phyloP scores from a whole-genome alignment of 306 rosid genomes.

The Cicer judaicum region DNA sequence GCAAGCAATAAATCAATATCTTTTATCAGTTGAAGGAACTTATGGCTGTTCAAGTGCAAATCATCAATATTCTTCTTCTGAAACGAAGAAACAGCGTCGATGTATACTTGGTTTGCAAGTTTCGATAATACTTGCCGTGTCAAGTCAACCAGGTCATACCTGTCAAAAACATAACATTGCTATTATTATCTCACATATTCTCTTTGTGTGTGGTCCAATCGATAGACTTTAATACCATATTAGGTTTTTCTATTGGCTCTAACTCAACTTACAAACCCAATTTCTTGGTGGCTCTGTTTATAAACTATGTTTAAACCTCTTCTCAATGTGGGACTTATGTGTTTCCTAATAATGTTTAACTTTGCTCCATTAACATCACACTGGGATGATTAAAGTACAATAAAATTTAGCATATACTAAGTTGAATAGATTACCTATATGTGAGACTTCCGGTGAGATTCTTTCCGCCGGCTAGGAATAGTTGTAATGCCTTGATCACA shows the following conservation, averaged over 20 bases:
- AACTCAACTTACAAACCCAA: no score
- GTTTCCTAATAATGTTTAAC: background rate
- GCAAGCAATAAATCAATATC: constrained; percentile 84
- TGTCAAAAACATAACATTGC: constrained; percentile 47
- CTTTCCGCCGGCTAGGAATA: constrained; percentile 68
- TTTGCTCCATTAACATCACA: background rate
- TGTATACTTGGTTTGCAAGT: constrained; percentile 78
- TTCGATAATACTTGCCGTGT: constrained; percentile 89
- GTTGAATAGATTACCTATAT: constrained; percentile 66
- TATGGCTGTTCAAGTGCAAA: constrained; percentile 59
- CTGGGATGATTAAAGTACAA: background rate
- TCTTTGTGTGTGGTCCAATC: background rate
- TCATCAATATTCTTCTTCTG: constrained; percentile 60
- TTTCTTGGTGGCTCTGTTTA: no score
- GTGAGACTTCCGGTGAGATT: constrained; percentile 68
- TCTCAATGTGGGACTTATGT: no score
- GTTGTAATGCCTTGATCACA: constrained; percentile 68
- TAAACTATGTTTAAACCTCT: no score
- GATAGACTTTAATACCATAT: no score
- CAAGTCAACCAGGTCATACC: constrained; percentile 95
- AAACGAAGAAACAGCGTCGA: constrained; percentile 65
- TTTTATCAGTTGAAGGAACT: constrained; percentile 71
- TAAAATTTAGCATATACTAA: constrained; percentile 18
- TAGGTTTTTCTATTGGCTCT: no score
- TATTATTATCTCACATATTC: constrained; percentile 13